Percentiles rank a stretch among this genome's conserved stretches.
Conservation (phyloP, 176 grass and related monocot genomes). For the Oryza glumipatula region DNA sequence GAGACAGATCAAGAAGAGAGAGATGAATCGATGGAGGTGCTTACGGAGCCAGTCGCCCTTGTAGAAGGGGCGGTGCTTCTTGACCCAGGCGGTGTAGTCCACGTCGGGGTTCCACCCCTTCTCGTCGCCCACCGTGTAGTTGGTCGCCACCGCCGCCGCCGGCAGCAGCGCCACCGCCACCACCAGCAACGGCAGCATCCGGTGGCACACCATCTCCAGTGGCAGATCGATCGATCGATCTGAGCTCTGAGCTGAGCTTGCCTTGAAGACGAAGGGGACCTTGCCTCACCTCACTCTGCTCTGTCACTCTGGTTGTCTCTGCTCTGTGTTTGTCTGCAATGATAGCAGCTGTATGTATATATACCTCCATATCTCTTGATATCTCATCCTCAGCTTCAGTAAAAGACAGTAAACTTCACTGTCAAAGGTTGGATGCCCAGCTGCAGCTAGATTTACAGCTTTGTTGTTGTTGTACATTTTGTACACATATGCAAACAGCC, state of each 20-base stretch:
- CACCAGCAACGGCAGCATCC: background rate
- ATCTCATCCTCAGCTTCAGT: background rate
- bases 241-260: background rate
- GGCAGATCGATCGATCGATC: background rate
- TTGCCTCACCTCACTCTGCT: background rate
- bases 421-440: background rate
- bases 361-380: background rate
- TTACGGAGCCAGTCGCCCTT: slow-evolving; percentile 96
- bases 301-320: background rate
- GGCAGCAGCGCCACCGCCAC: slow-evolving; percentile 34
- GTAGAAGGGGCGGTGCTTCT: slow-evolving; percentile 96
- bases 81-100: slow-evolving; percentile 92
- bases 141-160: slow-evolving; percentile 49
- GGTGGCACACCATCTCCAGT: slow-evolving; percentile 21
- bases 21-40: background rate
- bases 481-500: too few species aligned
- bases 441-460: too few species aligned
- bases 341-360: background rate
- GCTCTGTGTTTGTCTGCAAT: background rate
- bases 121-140: slow-evolving; percentile 85
- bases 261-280: background rate
- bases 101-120: slow-evolving; percentile 94
- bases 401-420: background rate
- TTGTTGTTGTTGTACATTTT: too few species aligned
- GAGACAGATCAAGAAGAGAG: background rate